Conservation (phyloP, 169 alveolate genomes). For the Cryptosporidium tyzzeri region DNA sequence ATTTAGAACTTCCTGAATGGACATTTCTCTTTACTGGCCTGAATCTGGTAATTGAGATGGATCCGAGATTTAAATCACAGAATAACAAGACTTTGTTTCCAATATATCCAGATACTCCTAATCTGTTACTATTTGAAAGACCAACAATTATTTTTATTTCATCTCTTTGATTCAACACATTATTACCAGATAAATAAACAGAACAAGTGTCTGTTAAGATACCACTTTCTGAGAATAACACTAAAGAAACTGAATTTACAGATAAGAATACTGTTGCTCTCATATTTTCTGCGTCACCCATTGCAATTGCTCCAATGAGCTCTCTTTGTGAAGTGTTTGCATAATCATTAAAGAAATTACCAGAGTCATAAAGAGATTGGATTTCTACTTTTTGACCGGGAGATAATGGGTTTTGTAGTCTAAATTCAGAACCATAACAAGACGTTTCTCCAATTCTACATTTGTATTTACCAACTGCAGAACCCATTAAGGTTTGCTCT, state of each 20-base stretch:
- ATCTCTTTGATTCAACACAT: neutral
- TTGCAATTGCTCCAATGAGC: conserved; percentile 40
- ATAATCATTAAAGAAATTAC: neutral
- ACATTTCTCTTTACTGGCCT: conserved; percentile 7
- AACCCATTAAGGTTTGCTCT: conserved; percentile 20
- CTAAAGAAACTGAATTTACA: conserved; percentile 21
- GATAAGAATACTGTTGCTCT: conserved; percentile 53
- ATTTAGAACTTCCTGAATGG: neutral
- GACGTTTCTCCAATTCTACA: conserved; percentile 53
- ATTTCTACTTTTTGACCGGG: conserved; percentile 59
- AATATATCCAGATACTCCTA: conserved; percentile 49
- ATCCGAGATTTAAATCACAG: conserved; percentile 5
- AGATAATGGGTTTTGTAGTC: conserved; percentile 36
- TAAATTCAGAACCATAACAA: conserved; percentile 45
- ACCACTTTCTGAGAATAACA: conserved; percentile 14
- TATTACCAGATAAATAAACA: conserved; percentile 37
- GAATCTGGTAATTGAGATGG: conserved; percentile 4
- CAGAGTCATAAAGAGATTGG: neutral
- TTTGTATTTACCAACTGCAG: conserved; percentile 48
- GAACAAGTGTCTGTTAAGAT: conserved; percentile 23
- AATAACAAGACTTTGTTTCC: neutral
- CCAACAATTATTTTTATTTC: conserved; percentile 23
- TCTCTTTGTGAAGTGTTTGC: conserved; percentile 4
- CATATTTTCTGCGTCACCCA: conserved; percentile 37
- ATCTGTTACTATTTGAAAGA: conserved; percentile 10